phyloP scores from a whole-genome alignment of 371 early-diverging fungal species.

The Nematocida major region DNA sequence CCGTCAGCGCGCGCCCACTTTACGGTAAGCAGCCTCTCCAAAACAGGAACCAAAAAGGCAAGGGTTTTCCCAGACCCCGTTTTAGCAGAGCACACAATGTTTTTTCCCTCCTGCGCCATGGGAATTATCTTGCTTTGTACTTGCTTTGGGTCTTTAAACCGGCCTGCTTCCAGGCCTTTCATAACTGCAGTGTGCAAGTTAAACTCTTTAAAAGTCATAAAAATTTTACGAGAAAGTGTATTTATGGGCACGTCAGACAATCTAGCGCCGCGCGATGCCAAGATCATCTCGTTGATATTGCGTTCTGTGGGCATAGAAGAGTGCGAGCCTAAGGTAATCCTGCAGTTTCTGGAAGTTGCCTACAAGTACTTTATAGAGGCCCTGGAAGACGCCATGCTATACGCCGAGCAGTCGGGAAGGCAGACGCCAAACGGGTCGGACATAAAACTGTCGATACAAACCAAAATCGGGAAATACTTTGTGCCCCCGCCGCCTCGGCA shows the following conservation, averaged over 20 bases:
- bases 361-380: constrained; percentile 86
- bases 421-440: constrained; percentile 76
- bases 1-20: constrained; percentile 60
- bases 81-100: constrained; percentile 94
- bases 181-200: neutral
- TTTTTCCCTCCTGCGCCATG: constrained; percentile 84
- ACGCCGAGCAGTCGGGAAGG: constrained; percentile 81
- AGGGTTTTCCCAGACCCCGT: constrained; percentile 98
- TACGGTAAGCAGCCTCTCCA: constrained; percentile 72
- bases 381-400: constrained; percentile 80
- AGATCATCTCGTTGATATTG: constrained; percentile 79
- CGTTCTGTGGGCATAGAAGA: constrained; percentile 82
- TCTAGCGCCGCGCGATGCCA: constrained; percentile 74
- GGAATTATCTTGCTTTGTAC: constrained; percentile 96
- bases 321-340: constrained; percentile 86
- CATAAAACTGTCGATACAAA: constrained; percentile 78
- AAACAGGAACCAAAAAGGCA: constrained; percentile 85
- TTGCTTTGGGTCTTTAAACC: constrained; percentile 54
- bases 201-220: constrained; percentile 40
- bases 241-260: constrained; percentile 55
- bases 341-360: constrained; percentile 85
- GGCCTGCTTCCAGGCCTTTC: constrained; percentile 18
- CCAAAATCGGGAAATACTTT: constrained; percentile 65
- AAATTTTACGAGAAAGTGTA: neutral
- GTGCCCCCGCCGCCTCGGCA: constrained; percentile 65